phyloP scores from a whole-genome alignment of 805 yeast genomes.

The Scheffersomyces stipitis region DNA sequence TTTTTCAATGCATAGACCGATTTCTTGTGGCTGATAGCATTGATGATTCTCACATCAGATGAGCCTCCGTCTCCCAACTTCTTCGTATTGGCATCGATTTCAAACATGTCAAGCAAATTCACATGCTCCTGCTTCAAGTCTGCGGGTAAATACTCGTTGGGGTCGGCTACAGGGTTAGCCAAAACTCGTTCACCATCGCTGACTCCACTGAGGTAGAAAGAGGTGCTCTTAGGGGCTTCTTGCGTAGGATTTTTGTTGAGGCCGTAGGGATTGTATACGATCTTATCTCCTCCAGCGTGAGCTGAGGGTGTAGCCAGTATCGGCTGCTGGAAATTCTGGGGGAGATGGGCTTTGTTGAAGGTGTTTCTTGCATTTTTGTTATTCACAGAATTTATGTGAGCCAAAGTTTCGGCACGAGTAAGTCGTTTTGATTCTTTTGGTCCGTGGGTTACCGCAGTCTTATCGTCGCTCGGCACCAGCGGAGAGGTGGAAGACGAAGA shows the following conservation, averaged over 20 bases:
- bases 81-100: constrained; percentile 36
- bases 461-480: no score
- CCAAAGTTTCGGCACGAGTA: constrained; percentile 34
- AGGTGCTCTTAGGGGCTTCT: constrained; percentile 22
- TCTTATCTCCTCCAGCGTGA: constrained; percentile 29
- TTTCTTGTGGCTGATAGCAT: constrained; percentile 38
- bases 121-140: constrained; percentile 48
- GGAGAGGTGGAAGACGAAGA: constrained; percentile 6
- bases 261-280: constrained; percentile 70
- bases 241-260: constrained; percentile 31
- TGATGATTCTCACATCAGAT: constrained; percentile 54
- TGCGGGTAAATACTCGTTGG: constrained; percentile 61
- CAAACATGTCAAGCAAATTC: constrained; percentile 56
- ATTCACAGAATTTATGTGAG: constrained; percentile 35
- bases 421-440: constrained; percentile 10
- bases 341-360: not conserved
- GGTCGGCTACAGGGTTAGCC: constrained; percentile 62
- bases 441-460: no score
- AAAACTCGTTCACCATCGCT: constrained; percentile 48
- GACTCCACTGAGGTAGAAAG: constrained; percentile 28
- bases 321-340: not conserved
- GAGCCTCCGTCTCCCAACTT: constrained; percentile 74
- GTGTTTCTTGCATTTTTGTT: constrained; percentile 20
- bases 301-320: constrained; percentile 1
- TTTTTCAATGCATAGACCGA: constrained; percentile 64